These are phyloP conservation scores for Sarocladium strictum DNA, from an alignment of 2,329 filamentous ascomycete species.

Conservation along the genomic window DNA sequence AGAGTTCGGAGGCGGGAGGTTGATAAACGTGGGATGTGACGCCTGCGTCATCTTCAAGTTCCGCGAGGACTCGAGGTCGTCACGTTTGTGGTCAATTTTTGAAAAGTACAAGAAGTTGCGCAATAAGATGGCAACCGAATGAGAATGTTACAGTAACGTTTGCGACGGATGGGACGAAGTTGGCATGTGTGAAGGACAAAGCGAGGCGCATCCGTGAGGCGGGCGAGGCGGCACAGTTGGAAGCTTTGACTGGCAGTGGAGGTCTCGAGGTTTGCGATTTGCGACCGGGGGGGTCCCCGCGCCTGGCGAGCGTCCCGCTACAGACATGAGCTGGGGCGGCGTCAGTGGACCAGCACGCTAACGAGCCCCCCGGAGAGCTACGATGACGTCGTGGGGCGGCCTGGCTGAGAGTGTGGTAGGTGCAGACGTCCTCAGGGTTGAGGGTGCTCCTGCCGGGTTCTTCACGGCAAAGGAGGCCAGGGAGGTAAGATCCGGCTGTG, in stretches of 20 bases:
- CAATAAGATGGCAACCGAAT: no score
- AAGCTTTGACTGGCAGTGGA: not conserved
- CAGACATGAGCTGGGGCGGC: not conserved
- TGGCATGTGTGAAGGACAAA: no score
- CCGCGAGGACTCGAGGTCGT: not conserved
- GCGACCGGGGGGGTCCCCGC: not conserved
- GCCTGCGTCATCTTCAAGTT: slow-evolving; percentile 30
- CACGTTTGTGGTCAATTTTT: no score
- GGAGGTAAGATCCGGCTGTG: no score
- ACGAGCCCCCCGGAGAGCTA: not conserved
- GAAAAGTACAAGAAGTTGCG: no score
- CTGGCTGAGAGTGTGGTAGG: no score
- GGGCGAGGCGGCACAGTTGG: not conserved
- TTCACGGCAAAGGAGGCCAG: no score
- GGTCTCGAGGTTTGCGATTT: not conserved
- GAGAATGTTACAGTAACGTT: no score
- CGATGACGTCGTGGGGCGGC: not conserved
- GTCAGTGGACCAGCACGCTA: not conserved
- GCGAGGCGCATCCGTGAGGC: not conserved
- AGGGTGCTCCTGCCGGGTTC: no score
- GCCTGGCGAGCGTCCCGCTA: not conserved
- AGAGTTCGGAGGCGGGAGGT: slow-evolving; percentile 75
- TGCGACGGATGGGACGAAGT: no score
- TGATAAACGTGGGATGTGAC: slow-evolving; percentile 64
- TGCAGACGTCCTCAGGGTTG: no score